Conservation (phyloP, 2,329 filamentous ascomycete species). For the Paecilomyces fulvus region DNA sequence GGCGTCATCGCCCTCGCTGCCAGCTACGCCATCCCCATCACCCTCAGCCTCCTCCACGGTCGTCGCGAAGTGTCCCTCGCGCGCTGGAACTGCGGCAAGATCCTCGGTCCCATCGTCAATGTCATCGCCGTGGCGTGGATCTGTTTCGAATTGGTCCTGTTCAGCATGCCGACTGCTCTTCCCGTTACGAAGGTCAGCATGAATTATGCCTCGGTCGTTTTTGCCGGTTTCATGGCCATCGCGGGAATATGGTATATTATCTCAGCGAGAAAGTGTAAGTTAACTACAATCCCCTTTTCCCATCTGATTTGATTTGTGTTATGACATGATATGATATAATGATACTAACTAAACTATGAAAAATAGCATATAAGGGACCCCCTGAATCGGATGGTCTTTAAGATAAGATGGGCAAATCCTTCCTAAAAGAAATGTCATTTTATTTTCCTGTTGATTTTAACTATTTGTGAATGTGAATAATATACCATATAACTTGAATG, state of each 20-base stretch:
- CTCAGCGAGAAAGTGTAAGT: constrained; percentile 45
- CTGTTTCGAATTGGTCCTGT: constrained; percentile 44
- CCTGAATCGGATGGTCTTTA: constrained; percentile 23
- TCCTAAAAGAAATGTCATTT: no score
- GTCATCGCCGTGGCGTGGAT: constrained; percentile 44
- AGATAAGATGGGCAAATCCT: not conserved
- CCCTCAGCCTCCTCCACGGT: constrained; percentile 40
- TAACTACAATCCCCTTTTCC: not conserved
- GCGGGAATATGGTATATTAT: constrained; percentile 44
- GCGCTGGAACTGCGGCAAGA: constrained; percentile 38
- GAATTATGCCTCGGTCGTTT: constrained; percentile 53
- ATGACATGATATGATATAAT: no score
- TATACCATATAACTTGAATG: no score
- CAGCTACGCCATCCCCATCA: constrained; percentile 50
- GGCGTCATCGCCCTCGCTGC: constrained; percentile 50
- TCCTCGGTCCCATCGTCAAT: constrained; percentile 40
- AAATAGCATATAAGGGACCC: constrained; percentile 26
- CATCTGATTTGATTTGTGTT: no score
- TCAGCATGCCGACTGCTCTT: constrained; percentile 45
- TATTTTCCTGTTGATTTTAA: no score
- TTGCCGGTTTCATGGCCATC: constrained; percentile 46
- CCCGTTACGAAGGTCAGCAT: constrained; percentile 45
- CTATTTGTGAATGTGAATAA: not conserved
- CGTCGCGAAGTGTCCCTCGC: constrained; percentile 42
- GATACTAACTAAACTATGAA: not conserved